Base-by-base conservation (phyloP, 108 stramenopile species). In the Nitzschia sp. region DNA sequence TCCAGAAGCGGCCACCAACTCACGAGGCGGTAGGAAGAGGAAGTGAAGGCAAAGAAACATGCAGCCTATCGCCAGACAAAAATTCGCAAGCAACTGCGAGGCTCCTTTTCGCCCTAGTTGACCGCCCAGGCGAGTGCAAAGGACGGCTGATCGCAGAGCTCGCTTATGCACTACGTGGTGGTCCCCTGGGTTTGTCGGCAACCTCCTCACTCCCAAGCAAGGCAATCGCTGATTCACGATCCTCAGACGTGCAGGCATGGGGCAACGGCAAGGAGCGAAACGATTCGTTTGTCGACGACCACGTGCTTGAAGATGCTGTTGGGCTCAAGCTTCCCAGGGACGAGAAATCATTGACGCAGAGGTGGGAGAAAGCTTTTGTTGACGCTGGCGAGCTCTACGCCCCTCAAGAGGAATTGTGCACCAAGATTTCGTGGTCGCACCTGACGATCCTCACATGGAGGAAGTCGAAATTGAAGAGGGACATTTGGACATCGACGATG, bases 101-200 rank as follows among this genome's bases (percentile, higher is more conserved):
- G 23, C 70, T 96, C 15, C 65, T 96, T 9, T 78, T 94, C 18
- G 86, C 89, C 15, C 82, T 98, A 18, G 90, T 94, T 17, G 95
- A 95, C 33, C 72, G 97, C 11, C 89, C 91, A 38, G 96, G 97
- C 8, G 97, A 98, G 64, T 92, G 95, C 2, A 78, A 96, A n/a
- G 82, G 90, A 46, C 77, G 94, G 34, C 94, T 96, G 19, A 71
- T 98, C 31, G 61, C 86, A 17, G 96, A 98, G 48, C 75, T 98
- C 15, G 68, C 79, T 27, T 85, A 86, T 72, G 95, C 95, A 1
- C 38, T 97, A 45, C 89, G 85, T 64, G 79, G 88, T 51, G 90
- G 90, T 3, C 68, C 59, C 13, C 70, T 77, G n/a, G 66, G 65
- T 19, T 17, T 64, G 9, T 23, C 69, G 24, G 34, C 59, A 34